A percentile compares a stretch with the other conserved stretches of the same genome.
Evolutionary conservation across 1,284 basidiomycete genomes (phyloP).

Genomic region (Gomphus bonarii): DNA sequence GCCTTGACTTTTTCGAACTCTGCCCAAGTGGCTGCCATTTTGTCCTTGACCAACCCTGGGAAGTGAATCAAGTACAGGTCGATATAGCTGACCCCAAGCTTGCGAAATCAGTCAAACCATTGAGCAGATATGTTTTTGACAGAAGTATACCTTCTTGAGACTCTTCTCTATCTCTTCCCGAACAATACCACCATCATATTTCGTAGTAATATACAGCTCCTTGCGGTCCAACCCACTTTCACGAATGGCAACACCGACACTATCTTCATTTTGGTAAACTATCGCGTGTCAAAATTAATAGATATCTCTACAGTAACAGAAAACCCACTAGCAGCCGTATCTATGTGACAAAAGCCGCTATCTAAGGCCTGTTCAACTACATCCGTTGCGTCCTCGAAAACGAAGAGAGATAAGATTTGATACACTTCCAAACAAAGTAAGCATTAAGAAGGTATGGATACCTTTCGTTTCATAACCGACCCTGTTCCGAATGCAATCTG

Average conservation of each 20-base stretch:
- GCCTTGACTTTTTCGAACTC: constrained; percentile 57
- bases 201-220: constrained; percentile 50
- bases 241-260: constrained; percentile 39
- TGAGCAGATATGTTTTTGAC: no score
- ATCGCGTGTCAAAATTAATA: no score
- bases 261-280: constrained; percentile 44
- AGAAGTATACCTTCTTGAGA: constrained; percentile 26
- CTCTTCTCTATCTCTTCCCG: constrained; percentile 29
- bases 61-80: constrained; percentile 66
- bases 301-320: constrained; percentile 17
- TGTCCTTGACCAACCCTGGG: constrained; percentile 31
- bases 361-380: constrained; percentile 33
- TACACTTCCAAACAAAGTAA: not conserved
- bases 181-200: constrained; percentile 34
- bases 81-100: constrained; percentile 60
- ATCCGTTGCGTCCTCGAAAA: constrained; percentile 18
- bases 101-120: no score
- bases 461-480: constrained; percentile 32
- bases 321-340: constrained; percentile 26
- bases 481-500: constrained; percentile 48
- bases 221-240: constrained; percentile 37
- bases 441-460: not conserved
- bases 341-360: constrained; percentile 36
- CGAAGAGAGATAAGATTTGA: no score
- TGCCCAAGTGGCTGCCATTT: constrained; percentile 46